A percentile compares a stretch with the other conserved stretches of the same genome.
These are phyloP conservation scores for Amauroascus verrucosus DNA, from an alignment of 2,329 filamentous ascomycete genomes.

Conservation along the genomic window DNA sequence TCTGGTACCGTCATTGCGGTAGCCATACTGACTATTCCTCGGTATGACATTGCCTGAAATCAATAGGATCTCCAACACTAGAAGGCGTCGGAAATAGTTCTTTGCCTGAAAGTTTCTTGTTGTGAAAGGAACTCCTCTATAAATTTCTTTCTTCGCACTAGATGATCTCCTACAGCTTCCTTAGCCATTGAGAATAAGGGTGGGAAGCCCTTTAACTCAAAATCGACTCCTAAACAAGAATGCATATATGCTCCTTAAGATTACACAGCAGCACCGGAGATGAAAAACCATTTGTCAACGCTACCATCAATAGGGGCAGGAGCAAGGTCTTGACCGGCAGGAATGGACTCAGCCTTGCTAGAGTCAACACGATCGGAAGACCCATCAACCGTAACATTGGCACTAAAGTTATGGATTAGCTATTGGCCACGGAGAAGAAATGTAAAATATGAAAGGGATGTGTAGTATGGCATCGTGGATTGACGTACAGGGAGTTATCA, in stretches of 20 bases:
- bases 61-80: background rate
- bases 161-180: background rate
- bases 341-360: slow-evolving; percentile 64
- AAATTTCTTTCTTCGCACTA: background rate
- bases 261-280: slow-evolving; percentile 86
- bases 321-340: slow-evolving; percentile 64
- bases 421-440: background rate
- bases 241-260: slow-evolving; percentile 5
- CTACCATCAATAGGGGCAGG: slow-evolving; percentile 86
- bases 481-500: slow-evolving; percentile 70
- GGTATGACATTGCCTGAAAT: too few relatives aligned
- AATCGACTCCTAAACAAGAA: background rate
- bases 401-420: slow-evolving; percentile 40
- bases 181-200: background rate
- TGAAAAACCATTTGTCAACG: slow-evolving; percentile 99
- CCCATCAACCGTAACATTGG: slow-evolving; percentile 67
- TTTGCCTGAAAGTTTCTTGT: background rate
- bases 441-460: background rate
- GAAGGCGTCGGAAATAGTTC: background rate
- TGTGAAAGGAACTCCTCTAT: background rate
- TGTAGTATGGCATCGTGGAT: background rate
- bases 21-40: too few relatives aligned
- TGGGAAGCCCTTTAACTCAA: background rate
- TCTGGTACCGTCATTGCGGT: too few relatives aligned
- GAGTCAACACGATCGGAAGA: slow-evolving; percentile 62